These are phyloP conservation scores for Ceratorhiza oryzae-sativae DNA, from an alignment of 1,284 basidiomycete genomes.

Conservation along the genomic window DNA sequence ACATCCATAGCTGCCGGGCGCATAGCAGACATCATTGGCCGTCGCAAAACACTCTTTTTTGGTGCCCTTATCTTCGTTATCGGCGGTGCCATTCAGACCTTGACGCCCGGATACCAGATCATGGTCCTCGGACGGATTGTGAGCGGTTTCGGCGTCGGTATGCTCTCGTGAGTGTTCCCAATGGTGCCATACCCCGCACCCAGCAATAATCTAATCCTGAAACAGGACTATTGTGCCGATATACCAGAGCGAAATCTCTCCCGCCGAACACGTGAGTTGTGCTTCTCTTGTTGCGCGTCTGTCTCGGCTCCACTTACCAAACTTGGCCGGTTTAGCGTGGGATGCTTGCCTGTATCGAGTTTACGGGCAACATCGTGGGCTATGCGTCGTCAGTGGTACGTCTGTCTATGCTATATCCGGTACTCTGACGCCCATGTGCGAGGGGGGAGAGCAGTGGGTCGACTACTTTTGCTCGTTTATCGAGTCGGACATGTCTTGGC, in stretches of 20 bases:
- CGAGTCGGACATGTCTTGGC: constrained; percentile 82
- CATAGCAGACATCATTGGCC: constrained; percentile 86
- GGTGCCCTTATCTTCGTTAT: constrained; percentile 89
- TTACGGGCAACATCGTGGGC: constrained; percentile 92
- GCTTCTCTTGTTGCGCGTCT: constrained; percentile 17
- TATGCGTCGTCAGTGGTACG: constrained; percentile 94
- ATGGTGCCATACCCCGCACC: neutral
- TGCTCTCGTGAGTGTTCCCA: constrained; percentile 80
- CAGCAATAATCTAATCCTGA: constrained; percentile 17
- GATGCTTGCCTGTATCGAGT: constrained; percentile 94
- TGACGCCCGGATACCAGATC: constrained; percentile 78
- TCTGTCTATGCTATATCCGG: constrained; percentile 43
- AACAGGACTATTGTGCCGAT: constrained; percentile 93
- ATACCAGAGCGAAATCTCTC: constrained; percentile 96
- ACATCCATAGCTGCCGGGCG: constrained; percentile 90
- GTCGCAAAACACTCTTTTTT: constrained; percentile 84
- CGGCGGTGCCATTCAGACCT: constrained; percentile 90
- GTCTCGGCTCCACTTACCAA: constrained; percentile 24
- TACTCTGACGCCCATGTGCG: neutral
- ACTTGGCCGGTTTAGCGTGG: constrained; percentile 65
- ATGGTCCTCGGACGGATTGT: constrained; percentile 92
- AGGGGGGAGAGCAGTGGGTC: constrained; percentile 72
- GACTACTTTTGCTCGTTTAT: constrained; percentile 94
- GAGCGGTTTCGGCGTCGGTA: constrained; percentile 92
- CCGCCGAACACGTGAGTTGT: constrained; percentile 82